Evolutionary conservation across 2,329 filamentous ascomycete genomes (phyloP), one percentile per base, ranked within the genome.

Genomic region (Aspergillus eucalypticola): DNA sequence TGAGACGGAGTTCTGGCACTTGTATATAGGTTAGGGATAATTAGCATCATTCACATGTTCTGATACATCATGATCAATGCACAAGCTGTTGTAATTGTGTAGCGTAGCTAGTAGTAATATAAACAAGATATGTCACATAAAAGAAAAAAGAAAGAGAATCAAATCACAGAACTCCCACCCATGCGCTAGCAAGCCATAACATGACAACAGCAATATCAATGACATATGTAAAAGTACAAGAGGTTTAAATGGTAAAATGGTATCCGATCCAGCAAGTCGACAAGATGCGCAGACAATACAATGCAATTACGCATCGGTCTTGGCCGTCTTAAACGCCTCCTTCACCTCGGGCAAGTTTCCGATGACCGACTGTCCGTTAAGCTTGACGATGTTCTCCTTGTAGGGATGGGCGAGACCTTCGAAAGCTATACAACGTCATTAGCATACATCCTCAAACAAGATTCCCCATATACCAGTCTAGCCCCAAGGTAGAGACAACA

Each of bases 381-480:
- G 89, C 73, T 85, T 86, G 54, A 97, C 78, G 63, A 98, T 79
- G 73, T 99, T 99, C 76, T 88, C 78, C 84, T 91, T 90, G 77
- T 97, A 98, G 41, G 95, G 96, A 81, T 99, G 93, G 23, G 87
- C 87, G 41, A 86, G 83, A n/a, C 94, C 92, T 79, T 99, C 96
- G 76, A 97, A 99, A 5, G 91, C 93, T 86, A 65, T 56, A 35
- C 11, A 35, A 13, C 0, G 13, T 59, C n/a, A 25, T 21, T 27
- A 25, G 53, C 11, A 42, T 27, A 41, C n/a, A 52, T n/a, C 41
- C 41, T 32, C 44, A 25, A 17, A 15, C 11, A 2, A 8, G 7
- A 35, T 15, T 49, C 15, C 3, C 15, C 3, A 29, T 19, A 25
- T 8, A 10, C 23, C 13, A 39, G 13, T 3, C 11, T 19, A 27